These are phyloP conservation scores for Quercus phellos DNA, from an alignment of 331 rosid species.

Conservation along the genomic window DNA sequence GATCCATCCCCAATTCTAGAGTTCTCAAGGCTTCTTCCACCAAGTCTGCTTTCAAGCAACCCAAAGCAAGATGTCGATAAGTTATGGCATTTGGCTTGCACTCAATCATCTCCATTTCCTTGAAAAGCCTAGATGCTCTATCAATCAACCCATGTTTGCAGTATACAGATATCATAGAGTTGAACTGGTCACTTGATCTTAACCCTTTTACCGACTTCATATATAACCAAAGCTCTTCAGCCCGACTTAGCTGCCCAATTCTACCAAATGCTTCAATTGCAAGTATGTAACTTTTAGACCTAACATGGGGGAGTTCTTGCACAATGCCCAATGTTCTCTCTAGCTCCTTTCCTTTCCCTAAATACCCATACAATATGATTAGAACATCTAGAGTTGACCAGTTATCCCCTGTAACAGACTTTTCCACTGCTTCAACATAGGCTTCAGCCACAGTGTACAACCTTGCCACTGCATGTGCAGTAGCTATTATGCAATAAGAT, in stretches of 20 bases:
- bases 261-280: conserved; percentile 89
- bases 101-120: conserved; percentile 49
- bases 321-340: conserved; percentile 64
- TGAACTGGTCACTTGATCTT: conserved; percentile 68
- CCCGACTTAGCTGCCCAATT: conserved; percentile 53
- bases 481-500: conserved; percentile 77
- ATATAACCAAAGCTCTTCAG: conserved; percentile 81
- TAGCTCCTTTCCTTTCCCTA: conserved; percentile 62
- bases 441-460: conserved; percentile 63
- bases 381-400: conserved; percentile 85
- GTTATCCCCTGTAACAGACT: conserved; percentile 59
- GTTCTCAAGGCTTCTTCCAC: conserved; percentile 68
- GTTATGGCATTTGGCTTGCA: conserved; percentile 86
- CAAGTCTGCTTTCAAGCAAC: conserved; percentile 77
- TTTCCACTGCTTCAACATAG: conserved; percentile 70
- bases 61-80: conserved; percentile 66
- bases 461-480: conserved; percentile 77
- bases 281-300: conserved; percentile 72
- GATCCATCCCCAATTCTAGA: conserved; percentile 48
- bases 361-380: conserved; percentile 65
- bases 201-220: conserved; percentile 58
- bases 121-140: conserved; percentile 53
- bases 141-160: conserved; percentile 66
- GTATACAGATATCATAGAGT: conserved; percentile 68
- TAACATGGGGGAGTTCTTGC: conserved; percentile 55